Evolutionary conservation across 2,329 filamentous ascomycete genomes (phyloP).

Genomic region (Trichoderma sp.): DNA sequence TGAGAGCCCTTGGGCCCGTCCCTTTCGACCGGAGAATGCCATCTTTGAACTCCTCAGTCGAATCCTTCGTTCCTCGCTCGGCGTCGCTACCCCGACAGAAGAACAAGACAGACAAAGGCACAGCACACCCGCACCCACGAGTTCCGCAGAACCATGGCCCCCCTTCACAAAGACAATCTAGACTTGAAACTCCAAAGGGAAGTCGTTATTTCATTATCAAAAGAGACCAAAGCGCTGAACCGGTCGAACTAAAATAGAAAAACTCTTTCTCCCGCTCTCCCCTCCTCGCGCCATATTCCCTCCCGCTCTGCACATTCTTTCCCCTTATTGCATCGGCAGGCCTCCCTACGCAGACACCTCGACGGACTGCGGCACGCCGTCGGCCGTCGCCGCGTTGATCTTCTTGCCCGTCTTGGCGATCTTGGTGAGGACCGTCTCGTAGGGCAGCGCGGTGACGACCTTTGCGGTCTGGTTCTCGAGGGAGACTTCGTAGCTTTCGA

Average conservation of each 20-base stretch:
- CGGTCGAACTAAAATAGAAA: background rate
- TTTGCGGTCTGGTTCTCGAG: constrained; percentile 84
- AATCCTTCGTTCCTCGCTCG: background rate
- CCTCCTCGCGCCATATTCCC: background rate
- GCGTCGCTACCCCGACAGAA: background rate
- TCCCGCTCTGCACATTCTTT: background rate
- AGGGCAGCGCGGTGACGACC: constrained; percentile 71
- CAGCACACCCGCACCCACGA: background rate
- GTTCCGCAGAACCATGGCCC: background rate
- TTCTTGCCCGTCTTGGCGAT: constrained; percentile 97
- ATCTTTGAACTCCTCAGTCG: no score
- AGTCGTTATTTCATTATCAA: constrained; percentile 22
- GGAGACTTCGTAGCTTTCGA: constrained; percentile 83
- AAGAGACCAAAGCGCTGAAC: constrained; percentile 3
- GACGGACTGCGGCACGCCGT: constrained; percentile 62
- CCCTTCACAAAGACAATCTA: background rate
- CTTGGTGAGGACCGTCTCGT: constrained; percentile 79
- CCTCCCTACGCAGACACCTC: constrained; percentile 43
- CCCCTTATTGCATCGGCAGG: no score
- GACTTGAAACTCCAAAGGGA: background rate
- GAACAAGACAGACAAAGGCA: background rate
- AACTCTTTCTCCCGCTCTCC: background rate
- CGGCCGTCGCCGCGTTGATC: constrained; percentile 74
- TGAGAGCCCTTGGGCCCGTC: background rate
- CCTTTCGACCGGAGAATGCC: background rate